Evolutionary conservation across 805 yeast species (phyloP).

Genomic region (Wickerhamomyces strasburgensis): DNA sequence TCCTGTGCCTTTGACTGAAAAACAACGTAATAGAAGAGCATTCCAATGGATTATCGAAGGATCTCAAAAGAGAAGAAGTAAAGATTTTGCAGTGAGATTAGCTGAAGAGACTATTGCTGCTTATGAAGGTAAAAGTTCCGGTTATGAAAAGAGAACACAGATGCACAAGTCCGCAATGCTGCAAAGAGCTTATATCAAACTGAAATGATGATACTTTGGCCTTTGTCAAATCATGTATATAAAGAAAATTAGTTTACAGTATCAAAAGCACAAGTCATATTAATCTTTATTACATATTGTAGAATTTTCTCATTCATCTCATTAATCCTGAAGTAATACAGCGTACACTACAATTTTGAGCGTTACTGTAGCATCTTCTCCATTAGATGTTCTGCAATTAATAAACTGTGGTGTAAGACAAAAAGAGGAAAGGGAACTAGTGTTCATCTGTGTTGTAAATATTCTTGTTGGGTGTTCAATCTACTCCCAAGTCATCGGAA

Average conservation of each 20-base stretch:
- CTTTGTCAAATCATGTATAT: too few species aligned
- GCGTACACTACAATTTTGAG: too few species aligned
- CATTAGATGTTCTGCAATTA: too few species aligned
- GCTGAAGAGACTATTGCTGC: constrained; percentile 86
- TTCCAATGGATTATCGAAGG: constrained; percentile 89
- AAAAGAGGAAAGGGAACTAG: too few species aligned
- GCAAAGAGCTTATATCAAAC: constrained; percentile 73
- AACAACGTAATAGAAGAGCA: constrained; percentile 83
- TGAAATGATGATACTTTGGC: constrained; percentile 30
- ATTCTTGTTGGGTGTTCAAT: constrained; percentile 12
- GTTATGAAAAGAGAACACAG: constrained; percentile 76
- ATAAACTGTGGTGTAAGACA: too few species aligned
- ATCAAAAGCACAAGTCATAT: too few species aligned
- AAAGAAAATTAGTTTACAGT: too few species aligned
- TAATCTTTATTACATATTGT: too few species aligned
- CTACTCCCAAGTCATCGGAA: constrained; percentile 21
- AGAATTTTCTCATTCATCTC: too few species aligned
- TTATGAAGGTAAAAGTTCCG: constrained; percentile 70
- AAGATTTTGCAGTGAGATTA: constrained; percentile 79
- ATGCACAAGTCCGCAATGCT: constrained; percentile 85
- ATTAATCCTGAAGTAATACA: too few species aligned
- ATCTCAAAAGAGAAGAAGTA: constrained; percentile 69
- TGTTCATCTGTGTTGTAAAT: neutral
- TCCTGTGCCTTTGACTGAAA: constrained; percentile 76
- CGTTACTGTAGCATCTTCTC: too few species aligned